Percentiles rank a stretch among this genome's conserved stretches.
phyloP scores from a whole-genome alignment of 176 grass and related monocot species.

The Echinochloa phyllopogon region DNA sequence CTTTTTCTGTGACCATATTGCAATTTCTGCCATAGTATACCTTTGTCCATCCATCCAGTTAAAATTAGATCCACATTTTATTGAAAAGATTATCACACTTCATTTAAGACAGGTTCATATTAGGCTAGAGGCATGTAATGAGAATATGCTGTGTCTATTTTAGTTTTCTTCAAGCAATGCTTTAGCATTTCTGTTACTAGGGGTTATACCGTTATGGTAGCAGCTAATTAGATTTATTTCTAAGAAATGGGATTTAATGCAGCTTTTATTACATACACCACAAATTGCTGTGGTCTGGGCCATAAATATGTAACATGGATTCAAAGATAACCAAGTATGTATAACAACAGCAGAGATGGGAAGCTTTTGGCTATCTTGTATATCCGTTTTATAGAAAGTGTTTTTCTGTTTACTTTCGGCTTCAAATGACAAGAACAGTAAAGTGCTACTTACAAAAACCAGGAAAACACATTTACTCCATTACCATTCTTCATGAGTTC shows the following conservation, averaged over 20 bases:
- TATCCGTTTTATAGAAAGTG: not conserved
- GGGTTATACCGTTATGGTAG: not conserved
- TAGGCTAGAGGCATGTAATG: not conserved
- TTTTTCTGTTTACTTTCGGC: not conserved
- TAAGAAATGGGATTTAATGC: not conserved
- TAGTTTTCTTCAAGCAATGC: slow-evolving; percentile 4
- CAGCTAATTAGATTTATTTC: not conserved
- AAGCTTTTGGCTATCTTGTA: not conserved
- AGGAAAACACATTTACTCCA: not conserved
- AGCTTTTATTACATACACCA: not conserved
- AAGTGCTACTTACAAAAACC: not conserved
- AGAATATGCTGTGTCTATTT: not conserved
- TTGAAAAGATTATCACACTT: not conserved
- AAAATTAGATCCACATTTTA: not conserved
- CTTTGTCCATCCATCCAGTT: not conserved
- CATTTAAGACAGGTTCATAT: not conserved
- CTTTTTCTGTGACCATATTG: not conserved
- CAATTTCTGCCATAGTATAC: slow-evolving; percentile 1
- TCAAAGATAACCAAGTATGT: not conserved
- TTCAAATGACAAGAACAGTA: not conserved
- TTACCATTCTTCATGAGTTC: not conserved
- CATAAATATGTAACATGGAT: not conserved
- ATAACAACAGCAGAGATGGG: not conserved
- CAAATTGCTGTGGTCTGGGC: not conserved
- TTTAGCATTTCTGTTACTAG: slow-evolving; percentile 12